A percentile compares a stretch with the other conserved stretches of the same genome.
Conservation (phyloP, 2,329 filamentous ascomycete genomes). For the Hymenoscyphus repandus region DNA sequence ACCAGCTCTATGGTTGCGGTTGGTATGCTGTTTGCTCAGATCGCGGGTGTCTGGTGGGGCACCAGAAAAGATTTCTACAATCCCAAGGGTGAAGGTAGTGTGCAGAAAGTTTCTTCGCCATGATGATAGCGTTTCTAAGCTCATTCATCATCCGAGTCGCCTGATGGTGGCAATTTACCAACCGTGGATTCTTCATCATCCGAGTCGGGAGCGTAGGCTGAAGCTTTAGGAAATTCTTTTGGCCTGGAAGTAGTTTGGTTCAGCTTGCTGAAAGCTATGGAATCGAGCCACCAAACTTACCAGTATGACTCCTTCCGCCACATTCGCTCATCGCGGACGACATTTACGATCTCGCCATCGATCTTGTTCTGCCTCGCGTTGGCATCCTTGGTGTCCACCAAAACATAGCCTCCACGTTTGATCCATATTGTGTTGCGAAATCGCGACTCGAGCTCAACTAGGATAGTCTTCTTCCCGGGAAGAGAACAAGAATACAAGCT, state of each 20-base stretch:
- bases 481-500: conserved; percentile 78
- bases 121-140: neutral
- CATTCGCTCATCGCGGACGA: conserved; percentile 83
- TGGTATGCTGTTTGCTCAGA: conserved; percentile 60
- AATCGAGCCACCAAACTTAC: conserved; percentile 38
- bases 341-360: conserved; percentile 83
- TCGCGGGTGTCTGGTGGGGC: conserved; percentile 38
- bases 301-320: conserved; percentile 91
- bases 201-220: conserved; percentile 54
- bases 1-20: conserved; percentile 65
- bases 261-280: neutral
- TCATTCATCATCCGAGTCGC: conserved; percentile 59
- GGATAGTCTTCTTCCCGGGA: conserved; percentile 57
- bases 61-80: conserved; percentile 30
- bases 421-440: conserved; percentile 95
- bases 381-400: conserved; percentile 66
- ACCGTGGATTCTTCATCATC: conserved; percentile 75
- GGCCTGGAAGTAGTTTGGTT: conserved; percentile 51
- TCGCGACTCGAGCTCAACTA: conserved; percentile 76
- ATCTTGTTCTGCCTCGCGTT: conserved; percentile 70
- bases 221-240: conserved; percentile 67
- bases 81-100: conserved; percentile 22
- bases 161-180: conserved; percentile 79
- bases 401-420: conserved; percentile 79
- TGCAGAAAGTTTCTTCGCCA: conserved; percentile 24